A percentile compares a stretch with the other conserved stretches of the same genome.
These are phyloP conservation scores for Neonectria neomacrospora DNA, from an alignment of 2,329 filamentous ascomycete genomes.

Conservation along the genomic window DNA sequence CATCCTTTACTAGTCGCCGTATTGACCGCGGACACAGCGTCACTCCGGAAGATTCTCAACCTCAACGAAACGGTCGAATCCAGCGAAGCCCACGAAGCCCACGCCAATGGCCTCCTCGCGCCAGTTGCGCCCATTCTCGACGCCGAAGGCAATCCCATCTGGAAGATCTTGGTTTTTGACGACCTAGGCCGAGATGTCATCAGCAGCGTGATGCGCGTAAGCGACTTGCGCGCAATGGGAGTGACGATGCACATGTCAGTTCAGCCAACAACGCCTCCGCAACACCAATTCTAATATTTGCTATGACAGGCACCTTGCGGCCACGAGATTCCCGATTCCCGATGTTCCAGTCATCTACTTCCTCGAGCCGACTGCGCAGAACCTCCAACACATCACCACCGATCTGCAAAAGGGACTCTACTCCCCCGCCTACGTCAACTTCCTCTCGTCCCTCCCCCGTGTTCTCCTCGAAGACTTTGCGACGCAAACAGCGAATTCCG, in stretches of 20 bases:
- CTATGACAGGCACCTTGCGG: slow-evolving; percentile 76
- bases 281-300: slow-evolving; percentile 39
- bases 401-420: slow-evolving; percentile 92
- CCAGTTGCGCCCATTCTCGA: slow-evolving; percentile 84
- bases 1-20: neutral
- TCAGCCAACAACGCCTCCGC: neutral
- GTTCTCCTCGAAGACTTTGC: slow-evolving; percentile 95
- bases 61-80: slow-evolving; percentile 79
- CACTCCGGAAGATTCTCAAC: slow-evolving; percentile 95
- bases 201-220: slow-evolving; percentile 93
- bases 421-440: slow-evolving; percentile 95
- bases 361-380: slow-evolving; percentile 86
- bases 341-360: slow-evolving; percentile 97
- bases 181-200: slow-evolving; percentile 92
- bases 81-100: slow-evolving; percentile 70
- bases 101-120: slow-evolving; percentile 72
- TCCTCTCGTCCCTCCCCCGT: slow-evolving; percentile 91
- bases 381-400: slow-evolving; percentile 83
- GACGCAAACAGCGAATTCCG: slow-evolving; percentile 82
- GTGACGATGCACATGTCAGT: slow-evolving; percentile 92
- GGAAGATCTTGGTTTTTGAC: slow-evolving; percentile 98
- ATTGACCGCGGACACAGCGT: slow-evolving; percentile 64
- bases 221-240: slow-evolving; percentile 92
- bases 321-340: slow-evolving; percentile 87
- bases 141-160: slow-evolving; percentile 90